phyloP scores from a whole-genome alignment of 176 grass and related monocot genomes.

The Chrysopogon serrulatus region DNA sequence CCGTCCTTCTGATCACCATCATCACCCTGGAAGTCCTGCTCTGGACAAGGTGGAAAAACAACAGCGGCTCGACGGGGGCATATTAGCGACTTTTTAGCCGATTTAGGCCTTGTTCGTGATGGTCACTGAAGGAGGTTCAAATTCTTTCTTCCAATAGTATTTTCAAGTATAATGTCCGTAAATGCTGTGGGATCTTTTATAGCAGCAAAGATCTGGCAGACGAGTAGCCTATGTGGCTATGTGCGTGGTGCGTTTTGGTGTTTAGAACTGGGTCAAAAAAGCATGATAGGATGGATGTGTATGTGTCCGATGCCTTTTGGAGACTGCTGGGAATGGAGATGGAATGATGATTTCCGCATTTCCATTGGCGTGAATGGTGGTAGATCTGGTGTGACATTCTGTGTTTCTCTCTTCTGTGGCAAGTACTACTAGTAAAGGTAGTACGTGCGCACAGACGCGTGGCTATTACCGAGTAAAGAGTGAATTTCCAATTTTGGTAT shows the following conservation, averaged over 20 bases:
- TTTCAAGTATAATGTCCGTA: neutral
- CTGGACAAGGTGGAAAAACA: conserved; percentile 69
- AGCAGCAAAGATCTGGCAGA: neutral
- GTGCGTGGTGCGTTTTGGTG: neutral
- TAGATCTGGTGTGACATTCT: neutral
- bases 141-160: neutral
- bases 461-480: neutral
- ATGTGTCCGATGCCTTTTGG: neutral
- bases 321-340: neutral
- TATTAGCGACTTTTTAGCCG: conserved; percentile 37
- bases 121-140: neutral
- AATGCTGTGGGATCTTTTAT: neutral
- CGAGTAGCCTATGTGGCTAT: neutral
- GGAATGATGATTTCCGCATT: neutral
- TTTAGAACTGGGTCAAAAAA: neutral
- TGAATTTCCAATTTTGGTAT: neutral
- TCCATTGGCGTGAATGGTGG: neutral
- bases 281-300: neutral
- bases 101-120: no score
- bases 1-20: conserved; percentile 58
- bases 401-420: no score
- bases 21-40: conserved; percentile 78
- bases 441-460: neutral
- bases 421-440: neutral
- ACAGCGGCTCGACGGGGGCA: conserved; percentile 18